Base-by-base conservation (phyloP, 75 land plant species). In the Adiantum capillusveneris region DNA sequence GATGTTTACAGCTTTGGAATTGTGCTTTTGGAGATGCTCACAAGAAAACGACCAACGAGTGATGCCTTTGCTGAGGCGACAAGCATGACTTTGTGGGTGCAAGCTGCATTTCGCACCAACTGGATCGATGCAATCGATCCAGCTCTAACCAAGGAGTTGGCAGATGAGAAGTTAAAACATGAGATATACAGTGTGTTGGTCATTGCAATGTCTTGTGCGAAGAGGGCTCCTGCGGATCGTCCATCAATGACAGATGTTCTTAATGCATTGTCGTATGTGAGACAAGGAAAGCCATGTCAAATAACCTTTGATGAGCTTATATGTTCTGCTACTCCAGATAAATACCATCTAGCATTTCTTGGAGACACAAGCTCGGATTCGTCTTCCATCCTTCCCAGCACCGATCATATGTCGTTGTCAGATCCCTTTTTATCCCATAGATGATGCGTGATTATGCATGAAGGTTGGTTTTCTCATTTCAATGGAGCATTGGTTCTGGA, bases 1-100 rank as follows among this genome's bases (percentile, higher is more conserved):
- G 85, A 82, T 51, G 85, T 82, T 21, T 82, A 75, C 48, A 75
- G 85, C 60, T 82, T 68, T 39, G 85, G 81, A 19, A 68, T 82
- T 29, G 63, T 82, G 53, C 45, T 67, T 17, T 42, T 78, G 29
- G 85, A 82, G 43, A 44, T 72, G 11, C 28, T 82, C 49, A 75
- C 75, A 66, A 71, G 81, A 22, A 71, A 57, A 59, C 71, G 72
- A 44, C 85, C 85, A 0, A 71, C 69, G 0, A 75, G 70, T 0
- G 41, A 64, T 0, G 17, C 73, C 11, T 59, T 73, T 13, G n/a
- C n/a, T n/a, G 34, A 46, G 49, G 29, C 18, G 11, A 1, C 17
- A 24, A 37, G 26, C 0, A 27, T 78, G 58, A 29, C 70, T 0
- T 39, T 39, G 6, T 16, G 45, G 48, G 42, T 49, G 1, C 11